A percentile compares a stretch with the other conserved stretches of the same genome.
phyloP scores from a whole-genome alignment of 2,329 filamentous ascomycete species.

The Beauveria sp. region DNA sequence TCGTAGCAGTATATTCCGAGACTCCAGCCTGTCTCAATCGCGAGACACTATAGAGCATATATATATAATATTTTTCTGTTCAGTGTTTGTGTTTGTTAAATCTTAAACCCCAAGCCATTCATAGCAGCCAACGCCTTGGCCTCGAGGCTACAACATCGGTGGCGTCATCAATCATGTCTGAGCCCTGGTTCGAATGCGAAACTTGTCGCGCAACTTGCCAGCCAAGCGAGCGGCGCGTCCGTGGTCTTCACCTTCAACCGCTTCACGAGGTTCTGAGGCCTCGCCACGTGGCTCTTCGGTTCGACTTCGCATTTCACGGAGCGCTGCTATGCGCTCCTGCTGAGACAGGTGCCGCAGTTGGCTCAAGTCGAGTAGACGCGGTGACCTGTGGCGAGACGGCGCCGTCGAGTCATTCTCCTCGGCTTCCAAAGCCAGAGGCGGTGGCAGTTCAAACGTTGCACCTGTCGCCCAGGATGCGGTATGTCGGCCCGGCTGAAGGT shows the following conservation, averaged over 20 bases:
- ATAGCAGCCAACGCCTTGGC: no score
- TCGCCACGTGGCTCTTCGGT: slow-evolving; percentile 4
- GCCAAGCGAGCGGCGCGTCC: slow-evolving; percentile 37
- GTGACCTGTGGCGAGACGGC: slow-evolving; percentile 34
- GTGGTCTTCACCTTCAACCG: slow-evolving; percentile 25
- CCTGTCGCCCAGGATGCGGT: slow-evolving; percentile 17
- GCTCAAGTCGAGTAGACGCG: slow-evolving; percentile 49
- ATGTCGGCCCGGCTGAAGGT: slow-evolving; percentile 38
- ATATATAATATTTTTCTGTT: no score
- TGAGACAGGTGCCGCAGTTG: slow-evolving; percentile 50
- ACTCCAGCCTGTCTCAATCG: no score
- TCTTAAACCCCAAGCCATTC: no score
- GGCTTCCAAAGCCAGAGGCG: slow-evolving; percentile 33
- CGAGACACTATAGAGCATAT: no score
- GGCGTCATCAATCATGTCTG: slow-evolving; percentile 20
- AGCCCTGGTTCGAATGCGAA: slow-evolving; percentile 42
- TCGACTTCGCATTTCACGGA: slow-evolving; percentile 36
- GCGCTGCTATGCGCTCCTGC: slow-evolving; percentile 54
- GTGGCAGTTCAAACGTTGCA: slow-evolving; percentile 24
- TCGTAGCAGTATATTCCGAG: no score
- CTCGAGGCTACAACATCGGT: no score
- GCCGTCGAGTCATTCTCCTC: slow-evolving; percentile 27
- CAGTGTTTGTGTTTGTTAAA: no score
- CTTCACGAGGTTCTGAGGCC: neutral
- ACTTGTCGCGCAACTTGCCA: slow-evolving; percentile 43